These are phyloP conservation scores for Suhomyces atakaporum DNA, from an alignment of 1,139 yeast species.

Conservation along the genomic window DNA sequence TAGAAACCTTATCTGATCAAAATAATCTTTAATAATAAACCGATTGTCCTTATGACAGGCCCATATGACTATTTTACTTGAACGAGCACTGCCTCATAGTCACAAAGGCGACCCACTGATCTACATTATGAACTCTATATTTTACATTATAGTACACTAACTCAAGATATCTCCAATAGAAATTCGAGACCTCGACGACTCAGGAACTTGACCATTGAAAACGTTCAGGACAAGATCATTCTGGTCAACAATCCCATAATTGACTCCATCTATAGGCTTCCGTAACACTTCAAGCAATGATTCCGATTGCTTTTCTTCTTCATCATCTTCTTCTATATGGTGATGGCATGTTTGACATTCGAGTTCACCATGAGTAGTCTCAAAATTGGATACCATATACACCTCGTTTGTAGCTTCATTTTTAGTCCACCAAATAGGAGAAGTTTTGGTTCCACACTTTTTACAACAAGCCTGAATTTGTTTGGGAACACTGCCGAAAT, in stretches of 20 bases:
- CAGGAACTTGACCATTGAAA: constrained; percentile 12
- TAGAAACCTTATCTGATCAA: too few relatives aligned
- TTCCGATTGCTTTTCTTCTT: constrained; percentile 15
- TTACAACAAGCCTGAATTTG: constrained; percentile 18
- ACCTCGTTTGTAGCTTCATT: constrained; percentile 4
- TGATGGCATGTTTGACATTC: constrained; percentile 41
- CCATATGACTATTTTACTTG: too few relatives aligned
- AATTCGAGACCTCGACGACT: constrained; percentile 22
- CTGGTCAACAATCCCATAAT: constrained; percentile 34
- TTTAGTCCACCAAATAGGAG: constrained; percentile 46
- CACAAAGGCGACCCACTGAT: too few relatives aligned
- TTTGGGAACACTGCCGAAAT: constrained; percentile 10
- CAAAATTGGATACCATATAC: constrained; percentile 10
- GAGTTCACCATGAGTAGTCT: constrained; percentile 9
- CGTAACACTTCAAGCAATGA: constrained; percentile 26
- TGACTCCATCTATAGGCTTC: constrained; percentile 36
- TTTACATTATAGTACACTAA: constrained; percentile 10
- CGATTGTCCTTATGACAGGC: too few relatives aligned
- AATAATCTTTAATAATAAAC: too few relatives aligned
- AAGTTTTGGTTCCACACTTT: constrained; percentile 27
- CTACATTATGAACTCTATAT: too few relatives aligned
- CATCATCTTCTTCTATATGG: constrained; percentile 12
- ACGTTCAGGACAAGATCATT: constrained; percentile 28
- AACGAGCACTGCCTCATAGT: too few relatives aligned
- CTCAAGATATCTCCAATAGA: constrained; percentile 30